Percentiles rank a stretch among this genome's conserved stretches.
Conservation (phyloP, 2,329 filamentous ascomycete species). For the Penicillium capsulatum region DNA sequence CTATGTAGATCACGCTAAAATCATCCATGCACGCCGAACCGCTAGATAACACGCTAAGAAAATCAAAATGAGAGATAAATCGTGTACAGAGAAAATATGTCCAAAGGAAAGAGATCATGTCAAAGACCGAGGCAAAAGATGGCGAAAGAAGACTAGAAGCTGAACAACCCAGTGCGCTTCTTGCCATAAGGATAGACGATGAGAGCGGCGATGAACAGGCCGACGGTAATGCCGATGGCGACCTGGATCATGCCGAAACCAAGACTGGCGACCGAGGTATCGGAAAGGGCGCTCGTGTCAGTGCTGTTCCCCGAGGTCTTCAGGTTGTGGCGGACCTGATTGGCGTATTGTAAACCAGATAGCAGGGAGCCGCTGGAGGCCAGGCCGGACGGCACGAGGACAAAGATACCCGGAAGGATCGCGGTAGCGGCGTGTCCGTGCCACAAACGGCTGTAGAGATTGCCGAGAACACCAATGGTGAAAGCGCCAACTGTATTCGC, state of each 20-base stretch:
- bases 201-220: constrained; percentile 47
- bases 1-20: not conserved
- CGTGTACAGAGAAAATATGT: not conserved
- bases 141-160: constrained; percentile 32
- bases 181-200: constrained; percentile 49
- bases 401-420: constrained; percentile 84
- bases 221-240: constrained; percentile 49
- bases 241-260: constrained; percentile 50
- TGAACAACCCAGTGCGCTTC: constrained; percentile 48
- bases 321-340: constrained; percentile 46
- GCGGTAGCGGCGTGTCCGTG: constrained; percentile 81
- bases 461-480: constrained; percentile 74
- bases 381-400: constrained; percentile 60
- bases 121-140: constrained; percentile 1
- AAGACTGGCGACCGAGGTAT: constrained; percentile 45
- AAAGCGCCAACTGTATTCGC: constrained; percentile 75
- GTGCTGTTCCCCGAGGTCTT: constrained; percentile 23
- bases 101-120: not conserved
- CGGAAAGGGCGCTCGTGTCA: constrained; percentile 20
- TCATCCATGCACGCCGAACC: not conserved
- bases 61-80: not conserved
- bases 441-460: constrained; percentile 67
- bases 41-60: constrained; percentile 6
- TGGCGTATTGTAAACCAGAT: constrained; percentile 55
- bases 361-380: constrained; percentile 57